Conservation (phyloP, 73 alveolate species). For the Diophrys appendiculata region DNA sequence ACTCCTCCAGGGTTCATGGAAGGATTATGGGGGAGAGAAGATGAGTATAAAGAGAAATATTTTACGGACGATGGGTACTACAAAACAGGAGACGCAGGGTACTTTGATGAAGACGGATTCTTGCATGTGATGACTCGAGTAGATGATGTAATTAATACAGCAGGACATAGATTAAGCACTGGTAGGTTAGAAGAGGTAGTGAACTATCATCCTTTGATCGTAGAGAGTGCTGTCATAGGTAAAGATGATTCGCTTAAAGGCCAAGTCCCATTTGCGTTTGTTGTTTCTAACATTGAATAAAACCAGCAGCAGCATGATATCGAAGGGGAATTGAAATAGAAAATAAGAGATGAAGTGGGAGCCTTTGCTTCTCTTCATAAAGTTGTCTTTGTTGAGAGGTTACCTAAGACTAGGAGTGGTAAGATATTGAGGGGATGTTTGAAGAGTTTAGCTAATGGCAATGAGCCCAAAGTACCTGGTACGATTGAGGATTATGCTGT, state of each 20-base stretch:
- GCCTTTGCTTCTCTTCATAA: constrained; percentile 40
- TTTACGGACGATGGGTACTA: constrained; percentile 54
- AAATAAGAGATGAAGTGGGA: constrained; percentile 45
- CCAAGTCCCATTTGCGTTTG: constrained; percentile 65
- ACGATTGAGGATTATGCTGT: constrained; percentile 45
- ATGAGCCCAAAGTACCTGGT: constrained; percentile 66
- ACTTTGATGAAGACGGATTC: constrained; percentile 88
- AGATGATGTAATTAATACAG: constrained; percentile 86
- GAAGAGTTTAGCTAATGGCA: constrained; percentile 73
- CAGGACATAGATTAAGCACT: constrained; percentile 87
- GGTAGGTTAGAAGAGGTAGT: constrained; percentile 83
- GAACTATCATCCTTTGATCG: constrained; percentile 52
- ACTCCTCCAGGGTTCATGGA: constrained; percentile 65
- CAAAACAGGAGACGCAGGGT: constrained; percentile 86
- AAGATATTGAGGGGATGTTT: constrained; percentile 83
- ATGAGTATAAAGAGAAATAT: constrained; percentile 47
- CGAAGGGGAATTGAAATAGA: constrained; percentile 16
- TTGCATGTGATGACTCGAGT: constrained; percentile 87
- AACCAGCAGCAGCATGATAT: background rate
- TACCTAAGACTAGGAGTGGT: constrained; percentile 99
- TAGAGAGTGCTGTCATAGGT: constrained; percentile 90
- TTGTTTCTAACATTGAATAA: constrained; percentile 40
- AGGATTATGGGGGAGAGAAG: constrained; percentile 65
- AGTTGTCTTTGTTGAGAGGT: constrained; percentile 78
- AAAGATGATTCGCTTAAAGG: constrained; percentile 81